Percentiles rank a stretch among this genome's conserved stretches.
These are phyloP conservation scores for Ceratocystis albifundus DNA, from an alignment of 2,329 filamentous ascomycete species.

Conservation along the genomic window DNA sequence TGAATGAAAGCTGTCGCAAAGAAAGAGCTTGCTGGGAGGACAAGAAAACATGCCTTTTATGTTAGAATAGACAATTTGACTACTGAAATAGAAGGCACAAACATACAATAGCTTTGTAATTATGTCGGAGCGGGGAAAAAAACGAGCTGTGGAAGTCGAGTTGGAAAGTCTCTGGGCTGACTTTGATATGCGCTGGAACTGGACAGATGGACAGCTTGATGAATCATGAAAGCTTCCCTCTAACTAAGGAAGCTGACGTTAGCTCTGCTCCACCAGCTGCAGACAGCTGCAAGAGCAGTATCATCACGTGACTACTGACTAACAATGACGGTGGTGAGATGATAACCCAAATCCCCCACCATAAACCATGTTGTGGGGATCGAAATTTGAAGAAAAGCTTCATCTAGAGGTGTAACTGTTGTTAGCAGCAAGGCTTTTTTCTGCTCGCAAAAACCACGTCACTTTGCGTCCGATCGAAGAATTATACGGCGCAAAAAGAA, in stretches of 20 bases:
- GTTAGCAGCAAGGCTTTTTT: conserved; percentile 14
- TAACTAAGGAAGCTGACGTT: conserved; percentile 20
- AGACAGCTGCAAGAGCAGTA: background rate
- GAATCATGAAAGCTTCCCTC: conserved; percentile 20
- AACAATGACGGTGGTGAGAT: conserved; percentile 18
- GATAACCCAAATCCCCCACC: conserved; percentile 20
- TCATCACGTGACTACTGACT: conserved; percentile 15
- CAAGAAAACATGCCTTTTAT: background rate
- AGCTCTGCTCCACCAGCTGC: conserved; percentile 3
- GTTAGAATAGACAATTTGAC: background rate
- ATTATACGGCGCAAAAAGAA: conserved; percentile 11
- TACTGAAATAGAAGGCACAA: background rate
- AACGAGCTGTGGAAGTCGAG: background rate
- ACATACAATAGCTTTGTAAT: background rate
- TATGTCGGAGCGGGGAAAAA: background rate
- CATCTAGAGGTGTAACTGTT: conserved; percentile 3
- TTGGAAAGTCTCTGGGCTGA: background rate
- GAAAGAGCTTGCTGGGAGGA: background rate
- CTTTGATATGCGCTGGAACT: conserved; percentile 15
- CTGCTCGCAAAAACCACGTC: conserved; percentile 15
- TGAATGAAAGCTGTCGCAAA: background rate
- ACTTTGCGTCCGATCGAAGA: conserved; percentile 7
- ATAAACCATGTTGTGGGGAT: conserved; percentile 18
- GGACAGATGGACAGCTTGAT: conserved; percentile 23
- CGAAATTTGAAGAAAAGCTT: conserved; percentile 12